A percentile compares a stretch with the other conserved stretches of the same genome.
Evolutionary conservation across 495 filamentous ascomycete species (phyloP).

Genomic region (Aspergillus coremiiformis): DNA sequence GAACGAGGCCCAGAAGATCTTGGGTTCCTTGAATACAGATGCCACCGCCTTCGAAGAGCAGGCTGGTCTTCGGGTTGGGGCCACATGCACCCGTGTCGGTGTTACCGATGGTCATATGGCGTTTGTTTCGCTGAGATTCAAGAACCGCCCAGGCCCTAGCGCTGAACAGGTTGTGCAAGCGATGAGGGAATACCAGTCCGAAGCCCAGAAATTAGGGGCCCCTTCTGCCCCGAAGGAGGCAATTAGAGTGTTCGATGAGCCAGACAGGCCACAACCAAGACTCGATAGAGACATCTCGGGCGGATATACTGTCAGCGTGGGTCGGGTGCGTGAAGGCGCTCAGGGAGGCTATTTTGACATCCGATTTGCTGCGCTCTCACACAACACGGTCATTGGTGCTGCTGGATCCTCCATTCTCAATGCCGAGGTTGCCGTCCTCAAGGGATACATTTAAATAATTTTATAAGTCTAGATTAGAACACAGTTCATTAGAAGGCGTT

Average conservation of each 20-base stretch:
- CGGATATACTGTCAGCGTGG: constrained; percentile 78
- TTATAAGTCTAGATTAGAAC: constrained; percentile 17
- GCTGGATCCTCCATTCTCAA: constrained; percentile 92
- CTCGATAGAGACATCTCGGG: constrained; percentile 66
- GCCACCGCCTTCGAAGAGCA: constrained; percentile 61
- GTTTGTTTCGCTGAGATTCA: constrained; percentile 71
- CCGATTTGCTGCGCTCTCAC: constrained; percentile 73
- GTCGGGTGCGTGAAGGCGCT: constrained; percentile 62
- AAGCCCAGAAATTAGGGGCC: constrained; percentile 65
- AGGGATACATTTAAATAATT: constrained; percentile 62
- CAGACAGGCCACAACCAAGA: constrained; percentile 76
- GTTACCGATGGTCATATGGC: constrained; percentile 82
- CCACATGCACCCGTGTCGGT: constrained; percentile 74
- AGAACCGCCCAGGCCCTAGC: constrained; percentile 43
- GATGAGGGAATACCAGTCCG: constrained; percentile 63
- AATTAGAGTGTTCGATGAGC: constrained; percentile 73
- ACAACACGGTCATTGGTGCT: constrained; percentile 91
- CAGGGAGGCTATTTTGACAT: constrained; percentile 73
- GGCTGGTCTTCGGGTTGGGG: constrained; percentile 56
- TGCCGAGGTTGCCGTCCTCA: constrained; percentile 85
- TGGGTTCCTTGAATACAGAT: constrained; percentile 58
- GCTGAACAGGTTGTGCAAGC: constrained; percentile 63
- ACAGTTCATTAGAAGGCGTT: constrained; percentile 8
- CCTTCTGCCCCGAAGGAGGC: constrained; percentile 66
- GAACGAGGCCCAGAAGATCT: constrained; percentile 79